Percentiles rank a stretch among this genome's conserved stretches.
phyloP scores from a whole-genome alignment of 148 eudicot species.

The Cornus controversa region DNA sequence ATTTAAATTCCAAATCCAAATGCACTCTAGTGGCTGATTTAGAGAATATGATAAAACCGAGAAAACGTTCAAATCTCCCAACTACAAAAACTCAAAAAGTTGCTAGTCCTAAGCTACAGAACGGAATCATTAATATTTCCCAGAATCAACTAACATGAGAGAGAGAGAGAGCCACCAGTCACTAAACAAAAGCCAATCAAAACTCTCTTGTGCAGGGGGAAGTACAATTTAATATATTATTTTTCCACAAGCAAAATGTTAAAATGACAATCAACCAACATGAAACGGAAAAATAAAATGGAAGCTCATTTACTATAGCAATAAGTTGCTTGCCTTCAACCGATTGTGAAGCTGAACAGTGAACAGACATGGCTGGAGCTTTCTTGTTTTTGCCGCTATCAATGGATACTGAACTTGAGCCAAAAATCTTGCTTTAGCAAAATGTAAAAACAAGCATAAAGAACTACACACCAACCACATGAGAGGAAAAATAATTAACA shows the following conservation, averaged over 20 bases:
- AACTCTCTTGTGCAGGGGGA: not conserved
- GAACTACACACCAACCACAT: slow-evolving; percentile 11
- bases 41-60: too few relatives aligned
- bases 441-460: not conserved
- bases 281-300: not conserved
- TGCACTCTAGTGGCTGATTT: too few relatives aligned
- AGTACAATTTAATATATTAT: not conserved
- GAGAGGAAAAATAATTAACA: slow-evolving; percentile 14
- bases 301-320: not conserved
- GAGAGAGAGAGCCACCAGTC: too few relatives aligned
- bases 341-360: not conserved
- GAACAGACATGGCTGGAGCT: not conserved
- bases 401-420: not conserved
- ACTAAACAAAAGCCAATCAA: not conserved
- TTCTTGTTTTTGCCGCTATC: not conserved
- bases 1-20: too few relatives aligned
- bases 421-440: slow-evolving; percentile 16
- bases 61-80: too few relatives aligned
- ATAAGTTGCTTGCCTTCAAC: not conserved
- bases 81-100: too few relatives aligned
- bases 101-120: too few relatives aligned
- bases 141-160: too few relatives aligned
- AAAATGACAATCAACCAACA: not conserved
- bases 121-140: too few relatives aligned
- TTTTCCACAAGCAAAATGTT: not conserved